Conservation (phyloP, 1,284 basidiomycete genomes). For the Ceratobasidium sp. region DNA sequence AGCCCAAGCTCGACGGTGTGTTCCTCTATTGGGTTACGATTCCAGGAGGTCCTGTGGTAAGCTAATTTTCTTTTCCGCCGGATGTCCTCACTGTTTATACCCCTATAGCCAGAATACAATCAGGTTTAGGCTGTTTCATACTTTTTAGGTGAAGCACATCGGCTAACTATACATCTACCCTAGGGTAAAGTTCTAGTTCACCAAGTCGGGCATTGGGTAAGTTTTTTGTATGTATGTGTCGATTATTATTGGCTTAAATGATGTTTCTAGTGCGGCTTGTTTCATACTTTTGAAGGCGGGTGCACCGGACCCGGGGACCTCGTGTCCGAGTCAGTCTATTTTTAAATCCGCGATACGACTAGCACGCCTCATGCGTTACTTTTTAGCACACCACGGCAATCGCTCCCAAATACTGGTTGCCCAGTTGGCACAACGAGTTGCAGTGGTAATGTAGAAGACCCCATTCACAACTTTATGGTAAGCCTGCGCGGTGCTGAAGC, state of each 20-base stretch:
- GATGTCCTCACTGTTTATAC: too few relatives aligned
- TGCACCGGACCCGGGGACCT: background rate
- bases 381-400: background rate
- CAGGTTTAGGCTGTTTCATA: too few relatives aligned
- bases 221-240: too few relatives aligned
- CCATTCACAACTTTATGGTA: slow-evolving; percentile 12
- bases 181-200: too few relatives aligned
- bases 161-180: too few relatives aligned
- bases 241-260: too few relatives aligned
- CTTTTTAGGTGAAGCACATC: too few relatives aligned
- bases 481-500: too few relatives aligned
- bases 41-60: background rate
- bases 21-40: background rate
- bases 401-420: background rate
- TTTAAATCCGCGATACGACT: background rate
- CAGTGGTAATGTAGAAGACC: background rate
- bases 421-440: background rate
- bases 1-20: slow-evolving; percentile 7
- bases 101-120: too few relatives aligned
- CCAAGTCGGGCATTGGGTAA: too few relatives aligned
- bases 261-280: too few relatives aligned
- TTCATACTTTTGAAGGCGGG: slow-evolving; percentile 8
- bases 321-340: slow-evolving; percentile 11
- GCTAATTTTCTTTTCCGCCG: too few relatives aligned
- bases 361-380: background rate